Base-by-base conservation (phyloP, 2,329 filamentous ascomycete species). In the Macroventuria anomochaeta region DNA sequence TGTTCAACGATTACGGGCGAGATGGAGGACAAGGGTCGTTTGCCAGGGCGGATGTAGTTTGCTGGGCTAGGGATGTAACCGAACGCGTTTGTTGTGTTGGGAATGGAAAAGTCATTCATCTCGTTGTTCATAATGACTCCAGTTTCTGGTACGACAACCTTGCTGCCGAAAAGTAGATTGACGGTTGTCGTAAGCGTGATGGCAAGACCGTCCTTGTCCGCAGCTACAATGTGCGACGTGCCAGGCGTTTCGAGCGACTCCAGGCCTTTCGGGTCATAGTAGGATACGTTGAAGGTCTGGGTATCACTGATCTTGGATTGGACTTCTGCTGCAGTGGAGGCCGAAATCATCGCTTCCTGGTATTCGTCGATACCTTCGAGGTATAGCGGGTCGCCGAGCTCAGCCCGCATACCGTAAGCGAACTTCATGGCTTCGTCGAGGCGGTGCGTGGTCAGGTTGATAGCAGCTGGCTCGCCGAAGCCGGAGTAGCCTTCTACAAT, bases 371-470 rank as follows among this genome's bases (percentile, higher is more conserved):
- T 78, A 25, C 84, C 84, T 0, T 80, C 62, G 3, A 96, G 84
- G 70, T 88, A 96, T 1, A 77, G 79, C 0, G 93, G 95, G 71
- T 97, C 95, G 4, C 92, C 93, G 0, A 97, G 83, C 23, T 87
- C 81, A n/a, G 86, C 82, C 52, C 92, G 86, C 64, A 80, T 73
- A 31, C 88, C 92, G 70, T 97, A 97, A 2, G 85, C 92, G 72
- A 96, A 97, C 18, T 91, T 85, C 78, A 96, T 91, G 11, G 92
- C 89, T 79, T 97, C 95, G 67, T 91, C 86, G 60, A 96, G 83
- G 12, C 90, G 85, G 75, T 97, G 95, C 0, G 88, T 88, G 31
- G 87, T 91, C 0, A 96, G 77, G 62, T 91, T 87, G 17, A 83
- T 61, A 15, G 74, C 76, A 36, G 83, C 77, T 1, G 77, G 75